Base-by-base conservation (phyloP, 768 basidiomycete genomes). In the Rhodotorula graminis region DNA sequence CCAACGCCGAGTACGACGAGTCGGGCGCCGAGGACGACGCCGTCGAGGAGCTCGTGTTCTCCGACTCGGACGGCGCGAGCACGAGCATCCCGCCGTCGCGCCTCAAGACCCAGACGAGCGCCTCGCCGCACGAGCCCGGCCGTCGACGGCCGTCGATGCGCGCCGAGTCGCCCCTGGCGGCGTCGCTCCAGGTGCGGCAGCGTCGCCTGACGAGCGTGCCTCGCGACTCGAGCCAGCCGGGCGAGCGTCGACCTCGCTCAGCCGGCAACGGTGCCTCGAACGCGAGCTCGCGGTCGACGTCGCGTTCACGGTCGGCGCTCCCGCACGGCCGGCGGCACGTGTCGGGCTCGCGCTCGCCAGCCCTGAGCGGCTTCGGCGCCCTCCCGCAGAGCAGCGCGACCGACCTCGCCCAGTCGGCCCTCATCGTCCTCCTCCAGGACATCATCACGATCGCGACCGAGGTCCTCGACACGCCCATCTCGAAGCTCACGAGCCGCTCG, bases 361-460 rank as follows among this genome's bases (percentile, higher is more conserved):
- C 61, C 31, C 31, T 46, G 29, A n/a, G 63, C 18, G 52, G 42
- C 42, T 12, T 37, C 46, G 63, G 62, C 52, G 42, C 31, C 56
- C 60, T 62, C 31, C 27, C 50, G 37, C n/a, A 42, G 25, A 23
- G 29, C 37, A 49, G 40, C 44, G 10, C 40, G 27, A 50, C 59
- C 58, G 67, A 65, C 42, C 61, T 67, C 61, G 64, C 62, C 56
- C 60, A 76, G 27, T 66, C 70, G 40, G 74, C 74, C 29, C 67
- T 75, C 73, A 73, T 74, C 71, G 67, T 70, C 37, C 59, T 74
- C n/a, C 76, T 74, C 1, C 76, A 70, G 59, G 73, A 92, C 74
- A 87, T 98, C 79, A 96, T 96, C 76, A 86, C 87, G 40, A 88
- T 98, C 59, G 93, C 95, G 42, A 95, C 93, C 40, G 95, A 98